Conservation (phyloP, 257 asterid species). For the Scutellaria minor region DNA sequence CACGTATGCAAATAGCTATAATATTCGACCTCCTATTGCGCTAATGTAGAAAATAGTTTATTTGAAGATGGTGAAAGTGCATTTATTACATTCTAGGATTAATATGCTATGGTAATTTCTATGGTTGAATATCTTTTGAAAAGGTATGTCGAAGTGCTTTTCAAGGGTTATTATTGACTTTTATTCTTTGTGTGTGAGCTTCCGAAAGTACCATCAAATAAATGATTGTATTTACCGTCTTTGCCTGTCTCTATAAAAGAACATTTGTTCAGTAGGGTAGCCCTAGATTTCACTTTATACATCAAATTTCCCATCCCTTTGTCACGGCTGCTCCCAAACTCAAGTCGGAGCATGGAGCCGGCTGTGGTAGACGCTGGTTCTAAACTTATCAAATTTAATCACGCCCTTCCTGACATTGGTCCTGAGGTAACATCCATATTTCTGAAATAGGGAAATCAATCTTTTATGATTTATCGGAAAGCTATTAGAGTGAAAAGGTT, state of each 20-base stretch:
- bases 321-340: slow-evolving; percentile 13
- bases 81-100: slow-evolving; percentile 15
- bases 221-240: slow-evolving; percentile 26
- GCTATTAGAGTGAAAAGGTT: slow-evolving; percentile 21
- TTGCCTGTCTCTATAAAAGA: slow-evolving; percentile 32
- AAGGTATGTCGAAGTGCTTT: slow-evolving; percentile 25
- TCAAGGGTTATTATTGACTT: slow-evolving; percentile 34
- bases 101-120: slow-evolving; percentile 9
- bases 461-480: slow-evolving; percentile 22
- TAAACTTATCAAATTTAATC: slow-evolving; percentile 36
- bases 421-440: slow-evolving; percentile 39
- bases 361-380: slow-evolving; percentile 50
- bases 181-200: slow-evolving; percentile 19
- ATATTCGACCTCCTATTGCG: too few relatives aligned
- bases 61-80: too few relatives aligned
- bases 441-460: slow-evolving; percentile 12
- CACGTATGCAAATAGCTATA: too few relatives aligned
- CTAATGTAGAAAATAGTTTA: too few relatives aligned
- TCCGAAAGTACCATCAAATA: slow-evolving; percentile 20
- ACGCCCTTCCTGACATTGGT: slow-evolving; percentile 33
- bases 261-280: slow-evolving; percentile 26
- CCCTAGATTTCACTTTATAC: slow-evolving; percentile 30
- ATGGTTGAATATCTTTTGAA: not conserved
- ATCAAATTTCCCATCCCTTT: slow-evolving; percentile 16
- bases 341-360: slow-evolving; percentile 42